phyloP scores from a whole-genome alignment of 345 rosid species.

The Camelina laxa region DNA sequence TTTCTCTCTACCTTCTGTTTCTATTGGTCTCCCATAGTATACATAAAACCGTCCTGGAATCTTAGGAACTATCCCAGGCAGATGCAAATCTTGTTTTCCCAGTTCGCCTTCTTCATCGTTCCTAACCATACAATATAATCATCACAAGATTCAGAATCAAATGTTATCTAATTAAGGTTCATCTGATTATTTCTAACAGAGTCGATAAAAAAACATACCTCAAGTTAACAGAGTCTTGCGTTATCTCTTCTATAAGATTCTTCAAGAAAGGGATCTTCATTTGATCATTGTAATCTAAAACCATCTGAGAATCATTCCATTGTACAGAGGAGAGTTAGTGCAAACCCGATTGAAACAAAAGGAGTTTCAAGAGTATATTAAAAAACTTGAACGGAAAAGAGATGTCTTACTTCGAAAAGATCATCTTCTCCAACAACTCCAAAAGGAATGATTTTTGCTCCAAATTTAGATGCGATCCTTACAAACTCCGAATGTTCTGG shows the following conservation, averaged over 20 bases:
- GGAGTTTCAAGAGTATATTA: not conserved
- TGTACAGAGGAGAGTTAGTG: not conserved
- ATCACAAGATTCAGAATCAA: not conserved
- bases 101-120: constrained; percentile 7
- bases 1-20: constrained; percentile 60
- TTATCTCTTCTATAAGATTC: constrained; percentile 45
- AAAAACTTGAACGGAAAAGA: not conserved
- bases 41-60: constrained; percentile 73
- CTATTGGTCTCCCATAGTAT: constrained; percentile 74
- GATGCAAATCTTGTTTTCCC: not conserved
- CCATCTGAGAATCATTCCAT: constrained; percentile 39
- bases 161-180: not conserved
- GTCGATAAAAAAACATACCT: constrained; percentile 49
- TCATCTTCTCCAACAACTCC: constrained; percentile 85
- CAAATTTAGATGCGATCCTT: constrained; percentile 73
- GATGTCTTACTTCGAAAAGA: constrained; percentile 54
- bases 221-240: constrained; percentile 43
- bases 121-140: constrained; percentile 21
- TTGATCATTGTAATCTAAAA: constrained; percentile 72
- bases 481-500: constrained; percentile 75
- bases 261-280: constrained; percentile 65
- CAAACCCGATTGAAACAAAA: constrained; percentile 5
- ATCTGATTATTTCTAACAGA: not conserved
- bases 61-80: constrained; percentile 50
- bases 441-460: constrained; percentile 79